Conservation (phyloP, 148 eudicot species). For the Chenopodium quinoa region DNA sequence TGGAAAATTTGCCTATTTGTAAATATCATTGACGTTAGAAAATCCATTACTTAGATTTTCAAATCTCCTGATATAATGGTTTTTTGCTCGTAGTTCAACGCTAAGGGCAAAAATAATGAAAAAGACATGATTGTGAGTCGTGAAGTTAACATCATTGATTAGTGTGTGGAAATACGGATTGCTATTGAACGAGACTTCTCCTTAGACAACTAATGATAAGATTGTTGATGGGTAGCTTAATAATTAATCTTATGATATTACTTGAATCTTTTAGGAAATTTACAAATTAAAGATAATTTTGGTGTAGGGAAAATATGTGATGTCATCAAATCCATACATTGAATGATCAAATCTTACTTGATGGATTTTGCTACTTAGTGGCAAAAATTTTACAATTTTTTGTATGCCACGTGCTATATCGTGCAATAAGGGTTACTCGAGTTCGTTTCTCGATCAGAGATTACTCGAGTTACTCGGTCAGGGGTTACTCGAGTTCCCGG, state of each 20-base stretch:
- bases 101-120: background rate
- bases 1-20: background rate
- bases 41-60: conserved; percentile 14
- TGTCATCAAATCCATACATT: background rate
- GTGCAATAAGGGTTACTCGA: too few relatives aligned
- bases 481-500: too few relatives aligned
- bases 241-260: background rate
- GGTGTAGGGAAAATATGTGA: background rate
- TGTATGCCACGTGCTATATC: too few relatives aligned
- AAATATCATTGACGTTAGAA: background rate
- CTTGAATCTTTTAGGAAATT: background rate
- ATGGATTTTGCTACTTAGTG: too few relatives aligned
- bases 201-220: conserved; percentile 7
- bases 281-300: background rate
- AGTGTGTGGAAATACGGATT: background rate
- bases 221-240: background rate
- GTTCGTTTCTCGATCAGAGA: too few relatives aligned
- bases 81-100: background rate
- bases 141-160: background rate
- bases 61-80: conserved; percentile 6
- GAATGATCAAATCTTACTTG: too few relatives aligned
- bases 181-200: background rate
- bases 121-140: background rate
- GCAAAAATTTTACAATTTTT: too few relatives aligned
- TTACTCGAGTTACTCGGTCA: too few relatives aligned